A percentile compares a stretch with the other conserved stretches of the same genome.
phyloP scores from a whole-genome alignment of 75 land plant species.

The Chamaecyparis obtusa region DNA sequence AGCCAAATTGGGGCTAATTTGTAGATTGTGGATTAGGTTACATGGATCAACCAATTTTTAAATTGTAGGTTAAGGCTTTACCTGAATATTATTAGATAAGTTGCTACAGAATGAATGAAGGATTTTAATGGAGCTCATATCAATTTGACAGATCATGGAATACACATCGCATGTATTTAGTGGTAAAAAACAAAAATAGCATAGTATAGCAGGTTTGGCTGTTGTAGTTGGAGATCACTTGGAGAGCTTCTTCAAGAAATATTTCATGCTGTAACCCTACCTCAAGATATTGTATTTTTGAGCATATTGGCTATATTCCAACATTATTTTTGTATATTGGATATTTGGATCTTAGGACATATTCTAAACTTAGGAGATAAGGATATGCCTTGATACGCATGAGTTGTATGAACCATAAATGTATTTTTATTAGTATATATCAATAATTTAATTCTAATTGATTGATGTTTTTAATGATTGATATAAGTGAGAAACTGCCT shows the following conservation, averaged over 20 bases:
- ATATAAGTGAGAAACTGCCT: neutral
- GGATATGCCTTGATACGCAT: neutral
- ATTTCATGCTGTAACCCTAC: neutral
- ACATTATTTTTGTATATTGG: too few species aligned
- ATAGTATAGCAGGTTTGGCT: neutral
- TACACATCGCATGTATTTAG: neutral
- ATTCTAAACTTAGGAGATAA: neutral
- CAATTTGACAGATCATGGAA: neutral
- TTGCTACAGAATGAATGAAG: neutral
- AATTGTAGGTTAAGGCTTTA: too few species aligned
- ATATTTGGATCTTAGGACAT: neutral
- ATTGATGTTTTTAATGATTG: too few species aligned
- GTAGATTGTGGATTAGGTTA: neutral
- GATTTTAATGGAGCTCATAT: neutral
- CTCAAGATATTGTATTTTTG: neutral
- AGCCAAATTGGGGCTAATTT: neutral
- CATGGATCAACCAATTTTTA: too few species aligned
- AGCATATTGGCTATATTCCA: neutral
- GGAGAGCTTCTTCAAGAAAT: neutral
- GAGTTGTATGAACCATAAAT: neutral
- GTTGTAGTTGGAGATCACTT: neutral
- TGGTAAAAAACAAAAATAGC: neutral
- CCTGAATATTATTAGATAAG: neutral
- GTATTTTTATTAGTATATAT: too few species aligned
- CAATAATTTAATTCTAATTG: too few species aligned